A percentile compares a stretch with the other conserved stretches of the same genome.
phyloP scores from a whole-genome alignment of 108 stramenopile genomes.

The Asterionellopsis glacialis region DNA sequence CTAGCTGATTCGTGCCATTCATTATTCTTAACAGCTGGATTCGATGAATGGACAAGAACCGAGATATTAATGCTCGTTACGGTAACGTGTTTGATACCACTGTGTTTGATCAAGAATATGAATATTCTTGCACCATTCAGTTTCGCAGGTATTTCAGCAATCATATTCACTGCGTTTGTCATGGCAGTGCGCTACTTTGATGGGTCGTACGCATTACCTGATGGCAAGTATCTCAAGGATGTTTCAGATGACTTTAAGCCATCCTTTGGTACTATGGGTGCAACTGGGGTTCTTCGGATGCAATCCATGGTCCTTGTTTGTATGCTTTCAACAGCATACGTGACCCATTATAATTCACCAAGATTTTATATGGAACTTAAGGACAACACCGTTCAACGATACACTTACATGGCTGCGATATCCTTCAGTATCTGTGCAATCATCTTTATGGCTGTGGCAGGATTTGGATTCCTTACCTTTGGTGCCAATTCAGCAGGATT shows the following conservation, averaged over 20 bases:
- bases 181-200: slow-evolving; percentile 81
- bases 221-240: slow-evolving; percentile 14
- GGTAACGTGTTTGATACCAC: slow-evolving; percentile 77
- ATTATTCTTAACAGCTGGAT: slow-evolving; percentile 62
- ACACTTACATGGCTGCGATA: slow-evolving; percentile 62
- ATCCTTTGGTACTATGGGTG: slow-evolving; percentile 64
- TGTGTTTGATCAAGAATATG: slow-evolving; percentile 89
- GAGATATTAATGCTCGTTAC: slow-evolving; percentile 65
- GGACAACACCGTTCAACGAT: slow-evolving; percentile 65
- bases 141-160: slow-evolving; percentile 74
- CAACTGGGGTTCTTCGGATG: slow-evolving; percentile 26
- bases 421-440: slow-evolving; percentile 55
- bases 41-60: slow-evolving; percentile 45
- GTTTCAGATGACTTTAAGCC: slow-evolving; percentile 46
- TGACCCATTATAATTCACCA: slow-evolving; percentile 96
- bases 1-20: slow-evolving; percentile 83
- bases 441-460: slow-evolving; percentile 55
- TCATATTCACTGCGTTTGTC: slow-evolving; percentile 83
- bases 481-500: slow-evolving; percentile 67
- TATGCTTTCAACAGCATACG: slow-evolving; percentile 80
- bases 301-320: slow-evolving; percentile 57
- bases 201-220: slow-evolving; percentile 55
- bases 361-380: slow-evolving; percentile 87
- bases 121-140: slow-evolving; percentile 79
- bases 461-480: slow-evolving; percentile 86